Percentiles rank a stretch among this genome's conserved stretches.
These are phyloP conservation scores for Clausena lansium DNA, from an alignment of 345 rosid genomes.

Conservation along the genomic window DNA sequence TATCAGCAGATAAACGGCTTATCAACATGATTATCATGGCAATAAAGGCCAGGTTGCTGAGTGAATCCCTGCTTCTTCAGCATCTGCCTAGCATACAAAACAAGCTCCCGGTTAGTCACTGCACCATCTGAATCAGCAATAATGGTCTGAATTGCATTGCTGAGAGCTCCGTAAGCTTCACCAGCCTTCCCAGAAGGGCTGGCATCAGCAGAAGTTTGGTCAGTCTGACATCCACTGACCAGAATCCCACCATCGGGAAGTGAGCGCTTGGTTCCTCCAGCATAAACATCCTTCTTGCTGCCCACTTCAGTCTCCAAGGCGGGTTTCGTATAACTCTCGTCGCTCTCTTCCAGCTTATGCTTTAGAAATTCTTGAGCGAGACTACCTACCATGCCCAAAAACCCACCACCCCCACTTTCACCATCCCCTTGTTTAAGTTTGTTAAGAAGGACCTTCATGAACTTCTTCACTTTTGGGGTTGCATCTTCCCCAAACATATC, in stretches of 20 bases:
- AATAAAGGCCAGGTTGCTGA: constrained; percentile 94
- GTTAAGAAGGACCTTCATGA: constrained; percentile 73
- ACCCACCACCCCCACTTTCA: constrained; percentile 53
- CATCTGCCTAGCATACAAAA: constrained; percentile 56
- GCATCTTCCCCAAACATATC: constrained; percentile 86
- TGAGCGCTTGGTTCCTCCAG: constrained; percentile 60
- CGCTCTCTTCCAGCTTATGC: constrained; percentile 62
- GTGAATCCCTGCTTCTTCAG: constrained; percentile 77
- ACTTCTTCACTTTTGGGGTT: constrained; percentile 92
- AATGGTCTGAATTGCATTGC: constrained; percentile 86
- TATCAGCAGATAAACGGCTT: constrained; percentile 57
- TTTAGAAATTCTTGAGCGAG: constrained; percentile 86
- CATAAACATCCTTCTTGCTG: constrained; percentile 73
- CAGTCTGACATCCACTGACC: constrained; percentile 87
- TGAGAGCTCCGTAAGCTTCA: constrained; percentile 89
- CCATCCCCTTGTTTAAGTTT: constrained; percentile 49
- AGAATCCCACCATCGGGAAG: constrained; percentile 79
- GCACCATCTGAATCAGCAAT: constrained; percentile 59
- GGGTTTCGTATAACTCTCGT: constrained; percentile 65
- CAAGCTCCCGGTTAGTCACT: constrained; percentile 61
- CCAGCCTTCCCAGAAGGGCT: constrained; percentile 64
- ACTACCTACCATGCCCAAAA: constrained; percentile 76
- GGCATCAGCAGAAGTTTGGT: constrained; percentile 97
- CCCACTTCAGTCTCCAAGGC: constrained; percentile 69
- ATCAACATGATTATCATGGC: constrained; percentile 61